Conservation (phyloP, 768 basidiomycete genomes). For the Phanerochaete sordida region DNA sequence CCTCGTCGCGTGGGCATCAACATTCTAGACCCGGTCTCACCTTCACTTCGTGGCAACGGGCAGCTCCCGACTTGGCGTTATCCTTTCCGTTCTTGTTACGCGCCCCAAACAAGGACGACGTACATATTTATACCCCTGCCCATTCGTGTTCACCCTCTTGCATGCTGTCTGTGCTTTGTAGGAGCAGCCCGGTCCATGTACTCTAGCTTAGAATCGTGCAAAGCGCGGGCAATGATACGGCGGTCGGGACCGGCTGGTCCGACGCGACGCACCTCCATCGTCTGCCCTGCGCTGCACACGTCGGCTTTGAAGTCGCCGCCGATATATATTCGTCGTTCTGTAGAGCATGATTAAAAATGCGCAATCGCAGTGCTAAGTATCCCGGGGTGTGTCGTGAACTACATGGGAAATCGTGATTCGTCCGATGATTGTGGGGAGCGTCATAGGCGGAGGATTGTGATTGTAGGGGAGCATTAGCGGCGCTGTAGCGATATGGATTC, state of each 20-base stretch:
- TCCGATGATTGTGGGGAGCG: too few relatives aligned
- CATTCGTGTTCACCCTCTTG: background rate
- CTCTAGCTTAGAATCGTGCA: background rate
- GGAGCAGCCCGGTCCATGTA: background rate
- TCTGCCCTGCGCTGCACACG: constrained; percentile 48
- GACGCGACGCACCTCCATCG: constrained; percentile 45
- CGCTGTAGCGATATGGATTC: too few relatives aligned
- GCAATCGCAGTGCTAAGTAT: too few relatives aligned
- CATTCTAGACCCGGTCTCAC: constrained; percentile 40
- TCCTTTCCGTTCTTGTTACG: background rate
- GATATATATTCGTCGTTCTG: constrained; percentile 44
- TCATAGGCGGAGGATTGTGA: too few relatives aligned
- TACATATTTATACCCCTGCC: background rate
- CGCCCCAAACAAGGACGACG: background rate
- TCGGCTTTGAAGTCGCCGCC: too few relatives aligned
- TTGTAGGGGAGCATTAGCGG: too few relatives aligned
- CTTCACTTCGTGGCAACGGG: too few relatives aligned
- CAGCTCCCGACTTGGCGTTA: background rate
- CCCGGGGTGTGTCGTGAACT: too few relatives aligned
- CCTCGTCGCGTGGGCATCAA: constrained; percentile 77
- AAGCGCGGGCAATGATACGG: background rate
- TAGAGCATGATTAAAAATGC: constrained; percentile 47
- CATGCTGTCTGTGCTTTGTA: constrained; percentile 7
- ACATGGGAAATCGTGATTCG: too few relatives aligned
- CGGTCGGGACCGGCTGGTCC: background rate